phyloP scores from a whole-genome alignment of 192 early-diverging fungal species.

The Tieghemiomyces parasiticus region DNA sequence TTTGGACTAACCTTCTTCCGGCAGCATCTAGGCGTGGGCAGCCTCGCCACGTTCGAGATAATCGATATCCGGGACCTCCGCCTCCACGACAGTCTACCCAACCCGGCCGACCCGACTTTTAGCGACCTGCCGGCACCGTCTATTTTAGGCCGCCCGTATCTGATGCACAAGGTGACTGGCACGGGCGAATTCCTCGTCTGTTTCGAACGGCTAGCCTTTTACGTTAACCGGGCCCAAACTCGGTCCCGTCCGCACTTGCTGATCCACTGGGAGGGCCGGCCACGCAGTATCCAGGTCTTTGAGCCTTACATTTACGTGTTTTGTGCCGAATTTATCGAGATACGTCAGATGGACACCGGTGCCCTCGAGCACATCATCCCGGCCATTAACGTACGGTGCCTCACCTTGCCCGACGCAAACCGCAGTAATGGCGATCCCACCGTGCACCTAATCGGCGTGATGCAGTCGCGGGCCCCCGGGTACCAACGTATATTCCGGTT shows the following conservation, averaged over 20 bases:
- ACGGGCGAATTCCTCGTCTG: slow-evolving; percentile 2
- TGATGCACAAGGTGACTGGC: background rate
- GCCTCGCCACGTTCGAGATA: background rate
- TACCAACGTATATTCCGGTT: background rate
- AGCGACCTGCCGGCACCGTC: background rate
- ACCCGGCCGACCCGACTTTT: background rate
- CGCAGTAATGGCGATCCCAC: background rate
- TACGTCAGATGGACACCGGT: slow-evolving; percentile 2
- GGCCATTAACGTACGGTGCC: background rate
- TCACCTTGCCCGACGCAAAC: background rate
- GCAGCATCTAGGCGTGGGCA: background rate
- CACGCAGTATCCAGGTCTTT: background rate
- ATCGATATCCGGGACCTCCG: background rate
- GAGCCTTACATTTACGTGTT: slow-evolving; percentile 5
- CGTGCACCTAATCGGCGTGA: background rate
- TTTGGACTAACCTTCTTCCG: background rate
- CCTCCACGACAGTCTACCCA: background rate
- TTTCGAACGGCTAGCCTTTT: background rate
- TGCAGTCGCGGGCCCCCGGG: background rate
- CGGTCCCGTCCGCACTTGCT: background rate
- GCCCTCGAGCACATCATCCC: slow-evolving; percentile 5
- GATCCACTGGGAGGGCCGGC: slow-evolving; percentile 2
- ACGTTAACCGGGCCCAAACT: background rate
- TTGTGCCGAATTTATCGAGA: slow-evolving; percentile 3
- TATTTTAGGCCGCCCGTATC: background rate